phyloP scores from a whole-genome alignment of 1,284 basidiomycete genomes.

The Naganishia sp. region DNA sequence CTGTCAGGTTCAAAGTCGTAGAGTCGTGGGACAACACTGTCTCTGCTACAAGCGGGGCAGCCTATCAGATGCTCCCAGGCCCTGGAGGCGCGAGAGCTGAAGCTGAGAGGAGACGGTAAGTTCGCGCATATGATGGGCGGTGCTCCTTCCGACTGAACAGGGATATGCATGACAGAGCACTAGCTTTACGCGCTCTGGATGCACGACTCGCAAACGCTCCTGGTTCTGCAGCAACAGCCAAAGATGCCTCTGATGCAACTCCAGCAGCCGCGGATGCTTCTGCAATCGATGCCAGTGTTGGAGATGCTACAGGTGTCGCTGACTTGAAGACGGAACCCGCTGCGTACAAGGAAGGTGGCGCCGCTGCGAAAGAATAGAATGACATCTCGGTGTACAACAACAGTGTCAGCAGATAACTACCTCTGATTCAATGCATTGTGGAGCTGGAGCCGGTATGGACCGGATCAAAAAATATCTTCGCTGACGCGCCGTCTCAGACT shows the following conservation, averaged over 20 bases:
- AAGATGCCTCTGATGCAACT: background rate
- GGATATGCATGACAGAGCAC: slow-evolving; percentile 61
- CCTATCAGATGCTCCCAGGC: slow-evolving; percentile 64
- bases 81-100: slow-evolving; percentile 86
- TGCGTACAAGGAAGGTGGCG: slow-evolving; percentile 22
- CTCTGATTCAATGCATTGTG: too few species aligned
- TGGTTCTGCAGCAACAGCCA: background rate
- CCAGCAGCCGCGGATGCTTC: background rate
- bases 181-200: slow-evolving; percentile 94
- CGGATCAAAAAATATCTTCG: too few species aligned
- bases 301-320: background rate
- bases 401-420: too few species aligned
- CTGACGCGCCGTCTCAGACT: too few species aligned
- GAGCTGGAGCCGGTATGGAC: too few species aligned
- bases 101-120: slow-evolving; percentile 84
- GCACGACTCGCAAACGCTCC: slow-evolving; percentile 70
- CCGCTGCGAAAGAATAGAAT: slow-evolving; percentile 14
- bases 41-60: slow-evolving; percentile 61
- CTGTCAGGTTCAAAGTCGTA: slow-evolving; percentile 66
- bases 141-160: slow-evolving; percentile 23
- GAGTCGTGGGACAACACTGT: slow-evolving; percentile 71
- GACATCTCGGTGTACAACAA: too few species aligned
- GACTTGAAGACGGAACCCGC: slow-evolving; percentile 14
- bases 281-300: slow-evolving; percentile 6
- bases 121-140: slow-evolving; percentile 21